phyloP scores from a whole-genome alignment of 2,329 filamentous ascomycete genomes.

The Alternaria postmessia region DNA sequence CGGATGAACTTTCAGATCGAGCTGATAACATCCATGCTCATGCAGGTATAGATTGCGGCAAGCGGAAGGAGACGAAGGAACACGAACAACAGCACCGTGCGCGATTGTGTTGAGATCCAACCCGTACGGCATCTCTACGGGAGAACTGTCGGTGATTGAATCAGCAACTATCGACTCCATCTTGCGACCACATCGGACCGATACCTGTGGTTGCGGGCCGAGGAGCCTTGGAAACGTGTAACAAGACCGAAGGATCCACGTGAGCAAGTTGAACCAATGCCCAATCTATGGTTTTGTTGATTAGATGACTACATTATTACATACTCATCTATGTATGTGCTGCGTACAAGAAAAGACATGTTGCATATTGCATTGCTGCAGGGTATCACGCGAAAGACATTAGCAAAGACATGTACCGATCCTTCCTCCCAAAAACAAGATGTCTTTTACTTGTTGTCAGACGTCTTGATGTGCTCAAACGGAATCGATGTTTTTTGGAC shows the following conservation, averaged over 20 bases:
- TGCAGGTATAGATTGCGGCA: background rate
- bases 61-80: background rate
- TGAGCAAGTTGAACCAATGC: background rate
- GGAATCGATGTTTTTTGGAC: slow-evolving; percentile 13
- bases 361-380: slow-evolving; percentile 12
- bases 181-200: slow-evolving; percentile 4
- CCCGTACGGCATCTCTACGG: background rate
- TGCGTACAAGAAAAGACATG: slow-evolving; percentile 7
- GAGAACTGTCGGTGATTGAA: background rate
- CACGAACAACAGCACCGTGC: slow-evolving; percentile 3
- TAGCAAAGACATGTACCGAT: slow-evolving; percentile 2
- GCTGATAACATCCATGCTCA: background rate
- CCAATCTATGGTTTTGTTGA: background rate
- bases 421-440: background rate
- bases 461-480: slow-evolving; percentile 15
- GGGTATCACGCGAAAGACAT: slow-evolving; percentile 18
- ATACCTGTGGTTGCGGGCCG: background rate
- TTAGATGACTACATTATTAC: slow-evolving; percentile 1
- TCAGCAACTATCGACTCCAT: background rate
- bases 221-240: background rate
- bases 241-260: slow-evolving; percentile 3
- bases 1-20: background rate
- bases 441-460: slow-evolving; percentile 5
- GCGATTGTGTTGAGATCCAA: background rate
- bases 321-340: slow-evolving; percentile 1